Evolutionary conservation across 306 rosid species (phyloP), one percentile per base, ranked within the genome.

Genomic region (Acacia acuminata): DNA sequence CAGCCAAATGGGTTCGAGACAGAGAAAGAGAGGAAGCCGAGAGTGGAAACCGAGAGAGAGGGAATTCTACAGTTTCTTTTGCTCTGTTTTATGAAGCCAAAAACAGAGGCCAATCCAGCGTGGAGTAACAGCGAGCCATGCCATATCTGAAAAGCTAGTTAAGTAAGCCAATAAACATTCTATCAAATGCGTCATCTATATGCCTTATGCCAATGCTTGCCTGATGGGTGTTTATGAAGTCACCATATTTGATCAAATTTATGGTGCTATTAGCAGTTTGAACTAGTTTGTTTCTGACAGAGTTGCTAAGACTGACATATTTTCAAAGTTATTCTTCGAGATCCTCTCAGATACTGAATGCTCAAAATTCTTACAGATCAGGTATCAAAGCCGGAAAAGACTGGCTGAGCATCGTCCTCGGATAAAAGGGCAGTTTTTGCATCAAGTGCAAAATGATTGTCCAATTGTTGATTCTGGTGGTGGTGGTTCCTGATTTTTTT

Each of bases 401-500:
- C 82, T 85, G 73, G 95, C 97, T 24, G 97, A 93, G 85, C 90
- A 91, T 85, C 87, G 95, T 38, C 95, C 89, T 9, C 84, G 97
- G 66, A 88, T 89, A 43, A 93, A 91, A 83, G 97, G 97, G 78
- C 94, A 87, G 77, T 91, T 93, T 71, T 91, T 89, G 42, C 92
- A 90, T 3, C 86, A 82, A 78, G 88, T 63, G n/a, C 85, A 81
- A 6, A 67, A 80, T 32, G 86, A 88, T 76, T 68, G 63, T 72
- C 81, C 86, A 24, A 63, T 67, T 8, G 64, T 82, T 17, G 83
- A 76, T 63, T 83, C 82, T 74, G 67, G 50, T 77, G 87, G 50
- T 77, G 87, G 77, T 85, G 85, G 71, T 70, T 75, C 77, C 32
- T 90, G 86, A 89, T 43, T 68, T 63, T 65, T 40, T 67, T 66